These are phyloP conservation scores for Aspergillus sp. DNA, from an alignment of 2,329 filamentous ascomycete species.

Conservation along the genomic window DNA sequence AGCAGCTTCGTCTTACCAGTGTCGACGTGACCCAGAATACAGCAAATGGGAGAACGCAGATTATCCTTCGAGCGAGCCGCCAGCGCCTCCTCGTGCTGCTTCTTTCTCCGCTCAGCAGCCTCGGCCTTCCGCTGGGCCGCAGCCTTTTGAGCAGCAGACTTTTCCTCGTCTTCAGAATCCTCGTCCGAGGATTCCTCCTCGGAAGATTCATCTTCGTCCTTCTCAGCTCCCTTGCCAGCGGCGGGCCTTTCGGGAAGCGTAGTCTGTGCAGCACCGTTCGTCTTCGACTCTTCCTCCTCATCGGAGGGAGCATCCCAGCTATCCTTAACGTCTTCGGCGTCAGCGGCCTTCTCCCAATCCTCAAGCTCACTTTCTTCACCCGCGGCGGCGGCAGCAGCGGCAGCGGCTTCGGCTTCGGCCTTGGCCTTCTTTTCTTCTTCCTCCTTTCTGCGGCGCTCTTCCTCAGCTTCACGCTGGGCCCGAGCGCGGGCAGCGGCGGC, in stretches of 20 bases:
- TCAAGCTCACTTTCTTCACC: constrained; percentile 60
- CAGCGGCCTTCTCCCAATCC: constrained; percentile 84
- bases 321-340: constrained; percentile 78
- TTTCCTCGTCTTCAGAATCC: constrained; percentile 64
- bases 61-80: constrained; percentile 91
- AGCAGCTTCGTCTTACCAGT: constrained; percentile 99
- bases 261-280: constrained; percentile 26
- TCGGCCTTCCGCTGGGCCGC: constrained; percentile 80
- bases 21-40: constrained; percentile 99
- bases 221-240: constrained; percentile 16
- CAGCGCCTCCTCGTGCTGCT: constrained; percentile 85
- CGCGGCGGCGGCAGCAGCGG: constrained; percentile 51
- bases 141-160: constrained; percentile 69
- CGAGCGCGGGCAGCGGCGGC: constrained; percentile 47
- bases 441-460: constrained; percentile 62
- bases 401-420: constrained; percentile 68
- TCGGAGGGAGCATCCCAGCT: constrained; percentile 75
- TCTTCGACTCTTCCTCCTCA: constrained; percentile 61
- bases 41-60: constrained; percentile 95
- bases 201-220: constrained; percentile 25
- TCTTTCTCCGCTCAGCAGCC: constrained; percentile 81
- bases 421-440: constrained; percentile 74
- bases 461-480: constrained; percentile 47
- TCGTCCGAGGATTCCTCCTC: constrained; percentile 46
- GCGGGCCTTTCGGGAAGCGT: constrained; percentile 10